Base-by-base conservation (phyloP, 352 stramenopile genomes). In the Globisporangium megalacanthum region DNA sequence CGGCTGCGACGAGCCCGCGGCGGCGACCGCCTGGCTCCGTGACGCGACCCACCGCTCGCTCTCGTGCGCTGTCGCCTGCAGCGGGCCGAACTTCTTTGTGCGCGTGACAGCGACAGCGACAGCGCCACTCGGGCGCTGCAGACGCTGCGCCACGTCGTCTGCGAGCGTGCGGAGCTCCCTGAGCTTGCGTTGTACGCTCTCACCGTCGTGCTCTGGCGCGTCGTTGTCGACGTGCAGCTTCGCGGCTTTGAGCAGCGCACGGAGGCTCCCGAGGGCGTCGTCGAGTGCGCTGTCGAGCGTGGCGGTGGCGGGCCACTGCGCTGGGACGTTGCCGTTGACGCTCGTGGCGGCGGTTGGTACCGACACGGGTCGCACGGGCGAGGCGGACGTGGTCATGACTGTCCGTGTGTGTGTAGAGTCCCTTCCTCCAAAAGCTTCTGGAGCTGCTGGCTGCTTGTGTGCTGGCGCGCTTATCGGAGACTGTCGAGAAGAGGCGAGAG, bases 41-140 rank as follows among this genome's bases (percentile, higher is more conserved):
- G 49, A 50, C 36, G 44, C 11, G 4, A 49, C 37, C 71, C 71
- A 80, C 36, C 48, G 56, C 11, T 79, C 72, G n/a, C 56, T 66
- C 15, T 62, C 68, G 33, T 77, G 55, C 42, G 72, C 48, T 35
- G 70, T 83, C 14, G 70, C 52, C 52, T 80, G 59, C 58, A 91
- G 60, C 47, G 64, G 52, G 11, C 83, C 68, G 17, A 88, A 82
- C 14, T 68, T 62, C 65, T 87, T 89, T 4, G 25, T 29, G 61
- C 49, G 33, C 29, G 25, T 22, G 1, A 58, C 13, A 4, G 6
- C 35, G 14, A 17, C 14, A 11, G n/a, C 35, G 35, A 15, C 15
- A 9, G 31, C 58, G 22, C 47, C 39, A 35, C 8, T 10, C 29
- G 22, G 13, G 36, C 22, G 29, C 41, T 56, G 54, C 22, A 57